Evolutionary conservation across 1,284 basidiomycete species (phyloP).

Genomic region (Microbotryum saponariae): DNA sequence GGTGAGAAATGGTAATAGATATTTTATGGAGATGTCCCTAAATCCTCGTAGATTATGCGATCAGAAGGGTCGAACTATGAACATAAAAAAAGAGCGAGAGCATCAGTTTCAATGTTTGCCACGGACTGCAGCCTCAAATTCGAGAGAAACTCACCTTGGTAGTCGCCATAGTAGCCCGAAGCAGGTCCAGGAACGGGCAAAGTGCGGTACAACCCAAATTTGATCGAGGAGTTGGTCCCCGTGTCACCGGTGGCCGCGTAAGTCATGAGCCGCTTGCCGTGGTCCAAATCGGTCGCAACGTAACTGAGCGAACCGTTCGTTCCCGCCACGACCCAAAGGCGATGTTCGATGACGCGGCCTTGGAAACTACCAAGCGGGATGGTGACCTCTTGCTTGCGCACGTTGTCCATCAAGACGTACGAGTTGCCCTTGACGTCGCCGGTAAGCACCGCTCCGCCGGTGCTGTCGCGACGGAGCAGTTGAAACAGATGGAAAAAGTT

Average conservation of each 20-base stretch:
- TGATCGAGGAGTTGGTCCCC: background rate
- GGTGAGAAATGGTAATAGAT: too few species aligned
- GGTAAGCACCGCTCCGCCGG: background rate
- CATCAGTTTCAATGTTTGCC: too few species aligned
- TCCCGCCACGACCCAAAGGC: background rate
- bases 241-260: background rate
- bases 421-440: background rate
- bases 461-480: background rate
- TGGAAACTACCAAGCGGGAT: background rate
- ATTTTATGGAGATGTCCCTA: too few species aligned
- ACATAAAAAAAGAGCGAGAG: too few species aligned
- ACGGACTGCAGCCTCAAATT: too few species aligned
- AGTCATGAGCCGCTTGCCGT: background rate
- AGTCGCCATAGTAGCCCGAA: too few species aligned
- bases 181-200: too few species aligned
- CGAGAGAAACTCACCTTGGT: too few species aligned
- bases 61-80: too few species aligned
- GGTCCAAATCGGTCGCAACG: background rate
- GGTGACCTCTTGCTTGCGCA: background rate
- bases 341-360: background rate
- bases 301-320: background rate
- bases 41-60: too few species aligned
- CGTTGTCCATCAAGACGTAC: background rate
- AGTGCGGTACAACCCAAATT: background rate
- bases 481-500: background rate